Evolutionary conservation across 441 rosid genomes (phyloP).

Genomic region (Manihot esculenta): DNA sequence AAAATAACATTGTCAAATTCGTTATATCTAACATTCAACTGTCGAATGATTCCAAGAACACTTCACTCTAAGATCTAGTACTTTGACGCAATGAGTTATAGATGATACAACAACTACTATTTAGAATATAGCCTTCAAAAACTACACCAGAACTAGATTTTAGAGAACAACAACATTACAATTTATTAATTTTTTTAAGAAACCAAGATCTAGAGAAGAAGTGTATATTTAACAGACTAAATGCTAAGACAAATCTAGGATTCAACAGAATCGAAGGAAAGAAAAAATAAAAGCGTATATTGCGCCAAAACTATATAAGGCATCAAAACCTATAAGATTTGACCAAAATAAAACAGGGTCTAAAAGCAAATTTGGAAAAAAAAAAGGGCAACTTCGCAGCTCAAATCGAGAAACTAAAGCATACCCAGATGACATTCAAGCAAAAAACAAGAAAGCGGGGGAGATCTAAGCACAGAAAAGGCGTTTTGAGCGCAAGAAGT

Average conservation of each 20-base stretch:
- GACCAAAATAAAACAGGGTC: not conserved
- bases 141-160: slow-evolving; percentile 10
- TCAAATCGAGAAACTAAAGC: slow-evolving; percentile 25
- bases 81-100: slow-evolving; percentile 12
- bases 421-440: slow-evolving; percentile 33
- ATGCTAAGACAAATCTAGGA: slow-evolving; percentile 21
- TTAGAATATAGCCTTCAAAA: too few relatives aligned
- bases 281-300: not conserved
- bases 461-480: slow-evolving; percentile 39
- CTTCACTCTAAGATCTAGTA: slow-evolving; percentile 16
- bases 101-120: too few relatives aligned
- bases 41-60: too few relatives aligned
- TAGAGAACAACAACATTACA: slow-evolving; percentile 9
- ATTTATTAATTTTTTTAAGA: not conserved
- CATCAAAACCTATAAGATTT: slow-evolving; percentile 13
- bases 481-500: slow-evolving; percentile 8
- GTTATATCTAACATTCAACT: not conserved
- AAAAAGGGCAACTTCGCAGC: slow-evolving; percentile 21
- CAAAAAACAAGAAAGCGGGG: slow-evolving; percentile 29
- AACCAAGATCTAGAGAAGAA: slow-evolving; percentile 32
- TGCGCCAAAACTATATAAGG: not conserved
- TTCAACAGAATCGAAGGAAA: not conserved
- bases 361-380: not conserved
- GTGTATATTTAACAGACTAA: slow-evolving; percentile 18
- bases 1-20: not conserved